phyloP scores from a whole-genome alignment of 805 yeast species.

The Torulaspora indica region DNA sequence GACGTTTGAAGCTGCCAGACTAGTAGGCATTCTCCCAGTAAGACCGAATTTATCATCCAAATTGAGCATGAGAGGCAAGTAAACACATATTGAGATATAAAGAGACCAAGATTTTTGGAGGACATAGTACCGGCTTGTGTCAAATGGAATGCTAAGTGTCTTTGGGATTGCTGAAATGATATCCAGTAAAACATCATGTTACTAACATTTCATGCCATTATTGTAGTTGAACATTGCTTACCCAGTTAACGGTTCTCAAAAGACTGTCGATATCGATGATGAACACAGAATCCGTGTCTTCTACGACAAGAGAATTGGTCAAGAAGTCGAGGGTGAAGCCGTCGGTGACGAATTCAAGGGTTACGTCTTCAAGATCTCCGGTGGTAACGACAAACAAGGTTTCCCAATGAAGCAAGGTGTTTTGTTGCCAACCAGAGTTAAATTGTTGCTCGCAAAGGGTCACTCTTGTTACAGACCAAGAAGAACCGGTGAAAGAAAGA shows the following conservation, averaged over 20 bases:
- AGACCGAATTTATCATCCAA: neutral
- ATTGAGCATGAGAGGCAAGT: neutral
- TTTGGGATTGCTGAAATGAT: neutral
- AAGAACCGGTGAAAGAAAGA: constrained; percentile 99
- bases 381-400: constrained; percentile 99
- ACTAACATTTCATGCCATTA: constrained; percentile 20
- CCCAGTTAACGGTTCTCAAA: constrained; percentile 99
- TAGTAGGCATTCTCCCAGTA: neutral
- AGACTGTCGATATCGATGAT: constrained; percentile 95
- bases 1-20: neutral
- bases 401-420: constrained; percentile 99
- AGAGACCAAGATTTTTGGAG: neutral
- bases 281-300: constrained; percentile 98
- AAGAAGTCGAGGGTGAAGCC: constrained; percentile 98
- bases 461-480: constrained; percentile 99
- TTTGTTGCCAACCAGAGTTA: constrained; percentile 99
- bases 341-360: constrained; percentile 99
- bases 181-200: constrained; percentile 3
- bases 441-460: constrained; percentile 87
- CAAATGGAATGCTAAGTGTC: no score
- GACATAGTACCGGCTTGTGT: neutral
- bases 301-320: constrained; percentile 99
- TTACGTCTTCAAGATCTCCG: constrained; percentile 96
- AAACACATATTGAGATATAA: neutral
- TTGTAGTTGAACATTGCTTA: constrained; percentile 93